These are phyloP conservation scores for Penicillium subrubescens DNA, from an alignment of 495 filamentous ascomycete species.

Conservation along the genomic window DNA sequence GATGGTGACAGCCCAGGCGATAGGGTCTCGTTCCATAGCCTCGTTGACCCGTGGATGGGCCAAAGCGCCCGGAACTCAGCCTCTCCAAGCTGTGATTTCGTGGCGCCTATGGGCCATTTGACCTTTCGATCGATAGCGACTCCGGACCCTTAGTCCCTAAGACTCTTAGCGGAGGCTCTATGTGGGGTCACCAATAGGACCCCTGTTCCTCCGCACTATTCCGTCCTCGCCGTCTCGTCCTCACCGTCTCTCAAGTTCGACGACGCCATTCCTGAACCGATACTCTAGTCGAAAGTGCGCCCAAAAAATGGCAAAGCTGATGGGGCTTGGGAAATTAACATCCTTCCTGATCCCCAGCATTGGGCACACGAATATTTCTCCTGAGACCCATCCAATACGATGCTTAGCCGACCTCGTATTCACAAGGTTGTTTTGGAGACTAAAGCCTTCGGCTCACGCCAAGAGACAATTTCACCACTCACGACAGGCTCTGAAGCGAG, in stretches of 20 bases:
- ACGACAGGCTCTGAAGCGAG: not conserved
- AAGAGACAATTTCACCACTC: not conserved
- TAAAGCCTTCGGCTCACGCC: constrained; percentile 4
- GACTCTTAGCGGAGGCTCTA: constrained; percentile 3
- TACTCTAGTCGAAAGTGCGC: not conserved
- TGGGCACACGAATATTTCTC: not conserved
- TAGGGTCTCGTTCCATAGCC: not conserved
- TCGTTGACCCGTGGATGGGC: not conserved
- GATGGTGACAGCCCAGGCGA: not conserved
- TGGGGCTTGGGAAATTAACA: not conserved
- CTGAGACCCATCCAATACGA: constrained; percentile 2
- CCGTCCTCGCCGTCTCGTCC: not conserved
- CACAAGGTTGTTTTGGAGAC: not conserved
- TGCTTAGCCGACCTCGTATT: constrained; percentile 7
- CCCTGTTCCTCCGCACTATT: not conserved
- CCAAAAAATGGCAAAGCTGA: not conserved
- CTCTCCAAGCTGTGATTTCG: not conserved
- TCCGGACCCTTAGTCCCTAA: not conserved
- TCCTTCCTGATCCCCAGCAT: not conserved
- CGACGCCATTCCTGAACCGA: not conserved
- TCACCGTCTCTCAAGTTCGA: not conserved
- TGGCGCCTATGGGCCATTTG: not conserved
- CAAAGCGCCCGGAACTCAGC: not conserved
- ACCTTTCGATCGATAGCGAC: not conserved
- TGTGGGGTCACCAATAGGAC: not conserved